These are phyloP conservation scores for Aspergillus mulundensis DNA, from an alignment of 495 filamentous ascomycete species.

Conservation along the genomic window DNA sequence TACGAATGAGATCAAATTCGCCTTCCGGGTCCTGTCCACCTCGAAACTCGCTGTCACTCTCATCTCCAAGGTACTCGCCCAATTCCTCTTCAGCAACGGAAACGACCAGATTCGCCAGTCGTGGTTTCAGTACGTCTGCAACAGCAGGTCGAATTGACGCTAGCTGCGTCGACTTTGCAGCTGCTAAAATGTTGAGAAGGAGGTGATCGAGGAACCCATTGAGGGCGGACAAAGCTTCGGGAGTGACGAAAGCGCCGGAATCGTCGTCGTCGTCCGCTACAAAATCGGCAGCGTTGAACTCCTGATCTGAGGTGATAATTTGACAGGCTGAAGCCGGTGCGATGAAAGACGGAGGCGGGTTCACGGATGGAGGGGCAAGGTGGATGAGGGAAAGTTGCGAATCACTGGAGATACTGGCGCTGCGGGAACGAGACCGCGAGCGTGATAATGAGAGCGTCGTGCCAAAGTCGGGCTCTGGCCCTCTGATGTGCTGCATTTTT, in stretches of 20 bases:
- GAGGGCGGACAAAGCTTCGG: slow-evolving; percentile 69
- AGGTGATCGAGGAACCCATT: slow-evolving; percentile 95
- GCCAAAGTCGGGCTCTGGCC: slow-evolving; percentile 32
- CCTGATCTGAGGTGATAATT: slow-evolving; percentile 85
- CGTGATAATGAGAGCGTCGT: slow-evolving; percentile 27
- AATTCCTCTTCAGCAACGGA: slow-evolving; percentile 87
- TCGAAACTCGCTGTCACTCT: slow-evolving; percentile 62
- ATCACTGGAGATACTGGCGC: slow-evolving; percentile 45
- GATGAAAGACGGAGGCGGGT: slow-evolving; percentile 83
- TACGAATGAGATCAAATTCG: slow-evolving; percentile 78
- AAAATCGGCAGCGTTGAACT: slow-evolving; percentile 62
- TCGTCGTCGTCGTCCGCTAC: slow-evolving; percentile 60
- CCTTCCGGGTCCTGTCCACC: slow-evolving; percentile 47
- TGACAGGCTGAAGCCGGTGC: slow-evolving; percentile 84
- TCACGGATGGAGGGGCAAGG: slow-evolving; percentile 63
- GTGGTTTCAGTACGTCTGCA: slow-evolving; percentile 79
- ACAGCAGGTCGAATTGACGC: slow-evolving; percentile 76
- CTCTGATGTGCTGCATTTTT: slow-evolving; percentile 33
- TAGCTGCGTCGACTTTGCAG: slow-evolving; percentile 78
- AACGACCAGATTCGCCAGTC: slow-evolving; percentile 83
- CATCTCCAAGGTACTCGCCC: slow-evolving; percentile 76
- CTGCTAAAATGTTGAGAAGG: slow-evolving; percentile 78
- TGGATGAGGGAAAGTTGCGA: slow-evolving; percentile 35
- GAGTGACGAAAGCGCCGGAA: slow-evolving; percentile 64
- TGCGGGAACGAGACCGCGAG: slow-evolving; percentile 43